Evolutionary conservation across 768 basidiomycete genomes (phyloP), one percentile per base, ranked within the genome.

Genomic region (Podaxis sp.): DNA sequence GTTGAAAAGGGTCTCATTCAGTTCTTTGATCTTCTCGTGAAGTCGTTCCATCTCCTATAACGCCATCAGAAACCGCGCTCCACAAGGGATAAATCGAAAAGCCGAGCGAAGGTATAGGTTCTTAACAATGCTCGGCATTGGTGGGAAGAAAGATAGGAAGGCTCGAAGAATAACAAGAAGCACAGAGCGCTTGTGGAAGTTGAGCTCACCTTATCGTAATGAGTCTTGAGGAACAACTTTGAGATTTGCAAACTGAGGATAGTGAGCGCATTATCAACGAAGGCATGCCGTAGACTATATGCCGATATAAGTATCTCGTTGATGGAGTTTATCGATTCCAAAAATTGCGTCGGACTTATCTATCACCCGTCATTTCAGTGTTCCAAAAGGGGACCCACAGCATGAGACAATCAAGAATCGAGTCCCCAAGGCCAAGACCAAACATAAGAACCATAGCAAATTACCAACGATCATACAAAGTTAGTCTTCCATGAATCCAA

Each of bases 271-370:
- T 96, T 98, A 74, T 97, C 93, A 61, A 91, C 46, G 60, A 90
- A 82, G 17, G 92, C 82, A 66, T 83, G 84, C 57, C 80, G 76
- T 59, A 91, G 76, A 66, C 93, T 92, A 71, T 97, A 86, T 1
- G 97, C 97, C 3, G 87, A 87, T 51, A 94, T 91, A 59, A 99
- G 82, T 19, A 88, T 77, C 69, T 91, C 87, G 75, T 99, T 99
- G 75, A 98, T 87, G 24, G 88, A 82, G 69, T 96, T 95, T 72
- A 98, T 89, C 33, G 93, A 91, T 73, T 93, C 89, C 49, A 91
- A 82, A 72, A 96, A 98, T 68, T 94, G 88, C 2, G 90, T 92
- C 24, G 96, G 93, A 9, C 92, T 91, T 69, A 99, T 86, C 95
- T 97, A 60, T 52, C 55, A 53, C n/a, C 62, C 47, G 36, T 12